These are phyloP conservation scores for Talaromyces sp. DNA, from an alignment of 2,329 filamentous ascomycete species.

Conservation along the genomic window DNA sequence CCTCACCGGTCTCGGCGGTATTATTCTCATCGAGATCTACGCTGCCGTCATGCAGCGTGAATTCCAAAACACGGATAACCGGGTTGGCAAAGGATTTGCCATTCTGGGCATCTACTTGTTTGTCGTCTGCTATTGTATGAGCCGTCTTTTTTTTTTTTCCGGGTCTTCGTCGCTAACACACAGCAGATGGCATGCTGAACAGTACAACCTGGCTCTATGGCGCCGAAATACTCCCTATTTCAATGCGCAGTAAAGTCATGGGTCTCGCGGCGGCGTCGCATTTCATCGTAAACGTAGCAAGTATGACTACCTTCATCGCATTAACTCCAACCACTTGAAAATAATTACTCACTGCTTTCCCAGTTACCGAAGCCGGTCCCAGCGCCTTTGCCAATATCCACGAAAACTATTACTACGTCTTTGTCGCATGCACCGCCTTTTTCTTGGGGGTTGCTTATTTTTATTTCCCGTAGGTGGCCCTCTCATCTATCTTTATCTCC, in stretches of 20 bases:
- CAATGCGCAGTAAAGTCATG: slow-evolving; percentile 51
- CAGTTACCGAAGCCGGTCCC: slow-evolving; percentile 50
- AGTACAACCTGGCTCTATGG: slow-evolving; percentile 53
- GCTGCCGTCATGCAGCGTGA: slow-evolving; percentile 54
- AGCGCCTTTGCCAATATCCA: slow-evolving; percentile 52
- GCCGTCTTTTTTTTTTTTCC: slow-evolving; percentile 6
- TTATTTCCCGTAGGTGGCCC: slow-evolving; percentile 46
- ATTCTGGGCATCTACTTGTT: slow-evolving; percentile 57
- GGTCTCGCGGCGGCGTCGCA: slow-evolving; percentile 50
- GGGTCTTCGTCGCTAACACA: slow-evolving; percentile 8
- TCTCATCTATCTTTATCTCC: neutral
- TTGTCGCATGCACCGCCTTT: slow-evolving; percentile 48
- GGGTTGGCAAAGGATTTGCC: slow-evolving; percentile 54
- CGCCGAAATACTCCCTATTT: slow-evolving; percentile 51
- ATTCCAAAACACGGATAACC: slow-evolving; percentile 52
- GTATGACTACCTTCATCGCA: slow-evolving; percentile 20
- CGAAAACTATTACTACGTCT: slow-evolving; percentile 59
- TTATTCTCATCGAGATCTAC: slow-evolving; percentile 55
- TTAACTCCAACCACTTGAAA: neutral
- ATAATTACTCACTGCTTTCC: neutral
- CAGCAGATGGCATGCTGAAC: slow-evolving; percentile 47
- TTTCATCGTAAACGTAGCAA: slow-evolving; percentile 51
- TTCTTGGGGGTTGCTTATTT: slow-evolving; percentile 50
- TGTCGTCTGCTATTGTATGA: slow-evolving; percentile 49
- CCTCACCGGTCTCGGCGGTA: slow-evolving; percentile 46